Evolutionary conservation across 768 basidiomycete genomes (phyloP).

Genomic region (Inosperma sp.): DNA sequence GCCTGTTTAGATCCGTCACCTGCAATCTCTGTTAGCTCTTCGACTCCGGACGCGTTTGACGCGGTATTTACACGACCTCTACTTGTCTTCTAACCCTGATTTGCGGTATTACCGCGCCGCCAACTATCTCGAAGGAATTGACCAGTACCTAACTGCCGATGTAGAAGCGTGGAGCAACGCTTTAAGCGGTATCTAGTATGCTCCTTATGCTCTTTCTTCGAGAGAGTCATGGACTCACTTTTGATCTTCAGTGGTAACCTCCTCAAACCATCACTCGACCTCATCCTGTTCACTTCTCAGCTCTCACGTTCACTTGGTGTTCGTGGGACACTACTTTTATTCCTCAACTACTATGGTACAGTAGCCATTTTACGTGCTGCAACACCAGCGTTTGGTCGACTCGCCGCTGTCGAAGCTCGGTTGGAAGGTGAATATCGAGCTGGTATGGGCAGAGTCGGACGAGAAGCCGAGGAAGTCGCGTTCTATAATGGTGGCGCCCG

Average conservation of each 20-base stretch:
- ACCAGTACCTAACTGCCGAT: constrained; percentile 93
- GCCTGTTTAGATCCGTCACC: constrained; percentile 65
- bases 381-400: constrained; percentile 87
- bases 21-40: constrained; percentile 83
- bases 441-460: constrained; percentile 78
- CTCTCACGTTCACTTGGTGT: constrained; percentile 82
- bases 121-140: constrained; percentile 60
- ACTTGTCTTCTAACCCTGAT: constrained; percentile 70
- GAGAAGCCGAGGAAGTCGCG: constrained; percentile 93
- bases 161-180: constrained; percentile 86
- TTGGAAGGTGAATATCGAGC: constrained; percentile 89
- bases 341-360: constrained; percentile 83
- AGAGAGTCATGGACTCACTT: background rate
- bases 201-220: constrained; percentile 14
- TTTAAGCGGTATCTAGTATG: constrained; percentile 83
- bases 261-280: constrained; percentile 86
- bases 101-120: constrained; percentile 60
- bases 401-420: constrained; percentile 83
- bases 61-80: constrained; percentile 87
- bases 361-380: constrained; percentile 76
- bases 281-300: constrained; percentile 89
- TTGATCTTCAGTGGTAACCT: constrained; percentile 68
- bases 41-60: constrained; percentile 82
- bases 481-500: constrained; percentile 88
- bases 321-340: constrained; percentile 76